phyloP scores from a whole-genome alignment of 768 basidiomycete species.

The Hygrophorus russula region DNA sequence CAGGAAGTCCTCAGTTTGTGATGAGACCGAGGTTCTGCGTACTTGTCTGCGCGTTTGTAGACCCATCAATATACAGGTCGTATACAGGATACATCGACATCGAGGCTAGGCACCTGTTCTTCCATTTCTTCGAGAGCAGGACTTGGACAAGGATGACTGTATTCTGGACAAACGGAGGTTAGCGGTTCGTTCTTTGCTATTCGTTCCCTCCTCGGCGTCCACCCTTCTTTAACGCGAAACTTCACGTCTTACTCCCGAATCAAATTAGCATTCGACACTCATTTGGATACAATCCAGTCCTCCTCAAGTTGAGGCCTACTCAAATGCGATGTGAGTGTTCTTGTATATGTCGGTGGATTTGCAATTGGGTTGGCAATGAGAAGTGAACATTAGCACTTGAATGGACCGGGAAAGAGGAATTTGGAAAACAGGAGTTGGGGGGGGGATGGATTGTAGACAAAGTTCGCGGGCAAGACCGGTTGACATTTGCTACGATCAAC shows the following conservation, averaged over 20 bases:
- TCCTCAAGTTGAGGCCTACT: slow-evolving; percentile 27
- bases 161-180: slow-evolving; percentile 44
- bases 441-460: slow-evolving; percentile 45
- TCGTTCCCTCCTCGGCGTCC: slow-evolving; percentile 62
- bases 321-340: slow-evolving; percentile 37
- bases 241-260: slow-evolving; percentile 31
- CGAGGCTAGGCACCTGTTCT: slow-evolving; percentile 35
- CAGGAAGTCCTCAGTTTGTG: slow-evolving; percentile 25
- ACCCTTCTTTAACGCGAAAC: slow-evolving; percentile 22
- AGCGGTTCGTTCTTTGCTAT: slow-evolving; percentile 34
- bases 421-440: slow-evolving; percentile 27
- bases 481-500: slow-evolving; percentile 47
- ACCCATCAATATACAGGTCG: slow-evolving; percentile 14
- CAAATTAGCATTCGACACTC: slow-evolving; percentile 29
- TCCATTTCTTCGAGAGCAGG: slow-evolving; percentile 49
- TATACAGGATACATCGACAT: slow-evolving; percentile 41
- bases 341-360: slow-evolving; percentile 49
- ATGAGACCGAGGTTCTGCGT: slow-evolving; percentile 17
- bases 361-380: slow-evolving; percentile 58
- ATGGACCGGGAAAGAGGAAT: slow-evolving; percentile 47
- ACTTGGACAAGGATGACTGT: slow-evolving; percentile 33
- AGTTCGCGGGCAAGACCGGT: slow-evolving; percentile 42
- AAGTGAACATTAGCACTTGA: slow-evolving; percentile 46
- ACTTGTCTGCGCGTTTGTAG: background rate
- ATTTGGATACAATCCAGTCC: slow-evolving; percentile 32